Percentiles rank a stretch among this genome's conserved stretches.
These are phyloP conservation scores for Kregervanrija pseudodelftensis DNA, from an alignment of 805 yeast genomes.

Conservation along the genomic window DNA sequence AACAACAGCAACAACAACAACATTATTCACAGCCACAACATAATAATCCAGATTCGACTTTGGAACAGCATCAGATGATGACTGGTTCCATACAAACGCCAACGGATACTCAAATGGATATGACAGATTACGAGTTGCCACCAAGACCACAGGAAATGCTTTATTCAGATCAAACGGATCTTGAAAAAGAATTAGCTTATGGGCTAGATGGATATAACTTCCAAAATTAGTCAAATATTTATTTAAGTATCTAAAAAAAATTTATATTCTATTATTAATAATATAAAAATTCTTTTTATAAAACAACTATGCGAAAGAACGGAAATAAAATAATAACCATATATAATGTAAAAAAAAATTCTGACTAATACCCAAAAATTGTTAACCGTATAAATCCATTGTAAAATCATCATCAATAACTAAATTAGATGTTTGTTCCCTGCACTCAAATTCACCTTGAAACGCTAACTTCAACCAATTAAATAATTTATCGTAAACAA, in stretches of 20 bases:
- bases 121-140: constrained; percentile 46
- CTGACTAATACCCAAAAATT: neutral
- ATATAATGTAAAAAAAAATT: neutral
- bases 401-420: neutral
- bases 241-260: neutral
- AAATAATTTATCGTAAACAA: constrained; percentile 61
- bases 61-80: constrained; percentile 18
- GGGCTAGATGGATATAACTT: constrained; percentile 50
- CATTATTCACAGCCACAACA: constrained; percentile 9
- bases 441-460: constrained; percentile 34
- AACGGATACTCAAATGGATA: constrained; percentile 30
- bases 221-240: constrained; percentile 3
- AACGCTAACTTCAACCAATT: constrained; percentile 62
- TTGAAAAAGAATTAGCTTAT: constrained; percentile 61
- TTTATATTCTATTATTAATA: neutral
- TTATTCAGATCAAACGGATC: constrained; percentile 30
- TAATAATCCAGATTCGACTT: constrained; percentile 4
- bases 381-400: constrained; percentile 18
- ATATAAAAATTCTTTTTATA: neutral
- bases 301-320: neutral
- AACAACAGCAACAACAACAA: constrained; percentile 19
- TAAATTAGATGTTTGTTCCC: neutral
- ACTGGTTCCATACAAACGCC: constrained; percentile 35
- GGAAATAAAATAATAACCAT: neutral
- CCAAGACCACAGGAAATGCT: constrained; percentile 55